phyloP scores from a whole-genome alignment of 2,329 filamentous ascomycete species.

The Aspergillus pseudoviridinutans region DNA sequence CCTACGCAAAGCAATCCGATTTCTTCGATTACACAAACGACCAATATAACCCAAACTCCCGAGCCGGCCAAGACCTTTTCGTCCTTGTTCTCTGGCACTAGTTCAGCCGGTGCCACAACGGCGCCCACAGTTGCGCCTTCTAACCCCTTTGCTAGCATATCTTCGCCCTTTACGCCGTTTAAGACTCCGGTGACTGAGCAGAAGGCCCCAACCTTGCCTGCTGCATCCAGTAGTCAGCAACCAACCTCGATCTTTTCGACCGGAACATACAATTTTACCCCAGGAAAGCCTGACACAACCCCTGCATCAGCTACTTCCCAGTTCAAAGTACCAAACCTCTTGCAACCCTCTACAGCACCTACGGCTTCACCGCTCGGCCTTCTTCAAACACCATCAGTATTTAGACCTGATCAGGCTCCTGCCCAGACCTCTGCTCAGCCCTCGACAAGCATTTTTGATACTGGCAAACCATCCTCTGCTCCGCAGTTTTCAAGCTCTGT shows the following conservation, averaged over 20 bases:
- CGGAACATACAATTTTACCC: neutral
- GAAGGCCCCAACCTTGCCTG: neutral
- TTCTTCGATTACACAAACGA: conserved; percentile 1
- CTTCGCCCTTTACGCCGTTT: neutral
- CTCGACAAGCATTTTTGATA: conserved; percentile 10
- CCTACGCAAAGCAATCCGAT: neutral
- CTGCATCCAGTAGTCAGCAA: neutral
- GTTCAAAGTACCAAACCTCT: neutral
- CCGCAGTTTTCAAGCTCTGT: conserved; percentile 1
- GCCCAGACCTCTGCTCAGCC: conserved; percentile 10
- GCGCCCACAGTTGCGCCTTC: neutral
- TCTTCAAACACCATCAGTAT: neutral
- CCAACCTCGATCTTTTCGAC: conserved; percentile 14
- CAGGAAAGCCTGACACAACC: neutral
- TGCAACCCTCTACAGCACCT: conserved; percentile 3
- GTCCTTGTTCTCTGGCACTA: conserved; percentile 1
- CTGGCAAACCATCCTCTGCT: conserved; percentile 5
- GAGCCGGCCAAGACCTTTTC: conserved; percentile 8
- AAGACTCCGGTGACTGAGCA: neutral
- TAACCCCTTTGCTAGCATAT: conserved; percentile 11
- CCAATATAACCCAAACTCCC: conserved; percentile 9
- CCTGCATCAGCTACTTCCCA: neutral
- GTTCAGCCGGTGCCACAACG: neutral
- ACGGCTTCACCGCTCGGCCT: conserved; percentile 5
- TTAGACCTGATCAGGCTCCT: conserved; percentile 4